phyloP scores from a whole-genome alignment of 352 stramenopile species.

The Albugo candida region DNA sequence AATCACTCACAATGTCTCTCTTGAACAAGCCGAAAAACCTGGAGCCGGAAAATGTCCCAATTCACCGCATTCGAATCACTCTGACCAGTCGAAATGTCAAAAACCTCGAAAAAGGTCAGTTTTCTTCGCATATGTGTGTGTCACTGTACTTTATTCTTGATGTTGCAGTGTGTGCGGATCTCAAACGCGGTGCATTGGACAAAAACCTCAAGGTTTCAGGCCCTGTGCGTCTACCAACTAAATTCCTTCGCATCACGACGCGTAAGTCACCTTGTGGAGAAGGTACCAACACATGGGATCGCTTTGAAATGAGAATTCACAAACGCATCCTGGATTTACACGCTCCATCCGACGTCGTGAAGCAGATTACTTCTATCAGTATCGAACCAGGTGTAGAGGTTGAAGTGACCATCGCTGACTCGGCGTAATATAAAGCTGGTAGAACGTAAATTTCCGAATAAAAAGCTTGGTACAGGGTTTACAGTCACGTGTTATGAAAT shows the following conservation, averaged over 20 bases:
- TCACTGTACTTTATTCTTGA: background rate
- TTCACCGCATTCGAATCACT: conserved; percentile 98
- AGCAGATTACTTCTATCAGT: conserved; percentile 98
- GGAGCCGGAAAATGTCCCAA: conserved; percentile 66
- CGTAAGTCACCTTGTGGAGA: conserved; percentile 96
- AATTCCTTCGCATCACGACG: conserved; percentile 96
- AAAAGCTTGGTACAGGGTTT: too few species aligned
- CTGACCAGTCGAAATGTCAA: conserved; percentile 98
- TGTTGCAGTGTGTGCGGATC: conserved; percentile 84
- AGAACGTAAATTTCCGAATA: too few species aligned
- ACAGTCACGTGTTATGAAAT: too few species aligned
- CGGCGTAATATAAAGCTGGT: conserved; percentile 22
- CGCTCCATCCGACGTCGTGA: conserved; percentile 96
- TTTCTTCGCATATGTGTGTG: background rate
- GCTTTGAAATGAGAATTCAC: conserved; percentile 98
- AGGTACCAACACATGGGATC: conserved; percentile 99
- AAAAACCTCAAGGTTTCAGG: conserved; percentile 97
- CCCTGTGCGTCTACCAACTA: conserved; percentile 97
- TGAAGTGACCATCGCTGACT: conserved; percentile 94
- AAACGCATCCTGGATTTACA: conserved; percentile 99
- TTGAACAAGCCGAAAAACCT: conserved; percentile 77
- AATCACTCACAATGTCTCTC: conserved; percentile 44
- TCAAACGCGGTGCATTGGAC: conserved; percentile 96
- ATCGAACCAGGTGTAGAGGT: conserved; percentile 98
- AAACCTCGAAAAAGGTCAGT: conserved; percentile 93